Evolutionary conservation across 2,329 filamentous ascomycete species (phyloP).

Genomic region (Cercospora zeae-maydis): DNA sequence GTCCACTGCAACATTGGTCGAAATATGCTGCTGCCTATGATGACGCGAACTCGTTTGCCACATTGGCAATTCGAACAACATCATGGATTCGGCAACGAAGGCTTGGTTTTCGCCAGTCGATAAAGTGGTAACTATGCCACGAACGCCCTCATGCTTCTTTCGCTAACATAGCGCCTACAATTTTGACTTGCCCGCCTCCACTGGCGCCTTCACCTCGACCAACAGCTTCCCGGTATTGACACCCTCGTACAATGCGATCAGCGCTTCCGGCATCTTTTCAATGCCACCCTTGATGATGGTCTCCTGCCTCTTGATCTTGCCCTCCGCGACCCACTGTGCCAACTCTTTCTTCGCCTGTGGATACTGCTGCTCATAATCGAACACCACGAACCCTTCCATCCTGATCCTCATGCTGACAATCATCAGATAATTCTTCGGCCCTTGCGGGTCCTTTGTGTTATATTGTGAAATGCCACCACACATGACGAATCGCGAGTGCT

Average conservation of each 20-base stretch:
- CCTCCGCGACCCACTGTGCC: conserved; percentile 44
- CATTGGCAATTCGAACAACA: not conserved
- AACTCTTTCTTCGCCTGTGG: conserved; percentile 53
- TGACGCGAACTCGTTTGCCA: not conserved
- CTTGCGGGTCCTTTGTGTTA: conserved; percentile 52
- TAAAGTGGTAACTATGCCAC: not conserved
- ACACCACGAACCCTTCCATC: conserved; percentile 71
- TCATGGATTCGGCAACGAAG: not conserved
- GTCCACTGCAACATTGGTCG: not conserved
- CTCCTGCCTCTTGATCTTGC: conserved; percentile 52
- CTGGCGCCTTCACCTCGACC: conserved; percentile 23
- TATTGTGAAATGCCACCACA: conserved; percentile 68
- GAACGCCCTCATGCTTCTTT: not conserved
- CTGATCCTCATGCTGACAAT: conserved; percentile 54
- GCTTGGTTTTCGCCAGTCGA: not conserved
- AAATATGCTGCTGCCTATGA: no score
- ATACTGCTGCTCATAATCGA: conserved; percentile 62
- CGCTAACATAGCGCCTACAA: not conserved
- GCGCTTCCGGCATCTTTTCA: conserved; percentile 48
- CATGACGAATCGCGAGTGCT: conserved; percentile 63
- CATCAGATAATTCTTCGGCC: conserved; percentile 55
- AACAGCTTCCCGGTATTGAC: conserved; percentile 40
- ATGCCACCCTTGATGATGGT: conserved; percentile 47
- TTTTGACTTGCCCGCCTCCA: conserved; percentile 11
- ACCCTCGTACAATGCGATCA: conserved; percentile 47